A percentile compares a stretch with the other conserved stretches of the same genome.
These are phyloP conservation scores for Peniophora sp. DNA, from an alignment of 1,284 basidiomycete genomes.

Conservation along the genomic window DNA sequence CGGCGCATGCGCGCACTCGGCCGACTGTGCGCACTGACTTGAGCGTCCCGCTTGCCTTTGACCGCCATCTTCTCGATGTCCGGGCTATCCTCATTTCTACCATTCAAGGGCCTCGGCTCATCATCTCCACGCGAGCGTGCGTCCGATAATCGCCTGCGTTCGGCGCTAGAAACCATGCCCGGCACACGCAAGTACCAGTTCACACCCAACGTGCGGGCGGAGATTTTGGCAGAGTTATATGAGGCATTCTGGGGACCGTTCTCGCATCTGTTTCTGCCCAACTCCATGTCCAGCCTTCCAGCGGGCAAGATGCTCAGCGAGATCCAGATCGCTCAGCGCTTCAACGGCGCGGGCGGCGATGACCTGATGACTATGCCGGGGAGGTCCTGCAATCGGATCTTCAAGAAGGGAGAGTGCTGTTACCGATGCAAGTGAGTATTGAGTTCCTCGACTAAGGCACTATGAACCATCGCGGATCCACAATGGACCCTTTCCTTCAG, in stretches of 20 bases:
- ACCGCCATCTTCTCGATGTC: conserved; percentile 25
- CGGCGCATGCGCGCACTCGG: neutral
- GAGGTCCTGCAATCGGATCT: conserved; percentile 67
- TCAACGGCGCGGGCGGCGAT: conserved; percentile 47
- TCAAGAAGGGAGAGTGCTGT: conserved; percentile 80
- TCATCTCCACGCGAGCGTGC: conserved; percentile 45
- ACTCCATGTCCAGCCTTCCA: conserved; percentile 51
- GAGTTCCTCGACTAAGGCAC: no score
- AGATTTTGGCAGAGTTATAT: conserved; percentile 73
- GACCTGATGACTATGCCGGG: conserved; percentile 51
- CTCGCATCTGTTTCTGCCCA: conserved; percentile 59
- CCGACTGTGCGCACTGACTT: neutral
- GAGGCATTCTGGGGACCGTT: conserved; percentile 73
- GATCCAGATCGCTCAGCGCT: conserved; percentile 50
- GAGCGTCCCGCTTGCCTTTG: neutral
- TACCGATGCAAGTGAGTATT: conserved; percentile 83
- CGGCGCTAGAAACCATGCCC: conserved; percentile 71
- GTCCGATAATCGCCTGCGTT: conserved; percentile 60
- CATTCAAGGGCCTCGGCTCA: conserved; percentile 37
- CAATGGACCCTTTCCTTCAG: no score
- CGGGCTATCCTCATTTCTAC: conserved; percentile 37
- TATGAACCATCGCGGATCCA: no score
- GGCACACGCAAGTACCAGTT: conserved; percentile 69
- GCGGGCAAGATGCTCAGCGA: conserved; percentile 56
- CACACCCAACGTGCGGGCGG: conserved; percentile 59